A percentile compares a stretch with the other conserved stretches of the same genome.
Evolutionary conservation across 352 stramenopile species (phyloP).

Genomic region (Phytophthora podocarpi): DNA sequence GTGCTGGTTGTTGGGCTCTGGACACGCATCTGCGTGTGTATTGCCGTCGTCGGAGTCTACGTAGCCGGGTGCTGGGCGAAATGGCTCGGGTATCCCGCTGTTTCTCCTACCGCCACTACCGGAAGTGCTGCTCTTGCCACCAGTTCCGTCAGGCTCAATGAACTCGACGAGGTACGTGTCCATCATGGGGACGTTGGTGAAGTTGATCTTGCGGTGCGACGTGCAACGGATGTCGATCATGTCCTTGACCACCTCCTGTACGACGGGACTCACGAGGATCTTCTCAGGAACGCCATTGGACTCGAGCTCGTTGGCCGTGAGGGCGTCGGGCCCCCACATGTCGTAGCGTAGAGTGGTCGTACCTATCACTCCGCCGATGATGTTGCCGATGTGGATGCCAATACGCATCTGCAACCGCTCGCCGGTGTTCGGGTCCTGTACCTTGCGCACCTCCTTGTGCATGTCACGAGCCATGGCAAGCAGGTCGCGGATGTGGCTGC

Average conservation of each 20-base stretch:
- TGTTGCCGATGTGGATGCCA: conserved; percentile 88
- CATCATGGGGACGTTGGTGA: conserved; percentile 85
- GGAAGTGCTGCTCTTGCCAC: not conserved
- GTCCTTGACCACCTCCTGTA: conserved; percentile 83
- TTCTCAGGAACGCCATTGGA: conserved; percentile 83
- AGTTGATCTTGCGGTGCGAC: conserved; percentile 82
- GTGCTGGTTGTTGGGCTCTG: conserved; percentile 2
- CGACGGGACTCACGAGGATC: conserved; percentile 78
- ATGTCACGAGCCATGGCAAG: conserved; percentile 86
- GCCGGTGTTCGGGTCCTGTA: conserved; percentile 84
- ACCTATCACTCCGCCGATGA: conserved; percentile 88
- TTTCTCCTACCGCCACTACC: conserved; percentile 14
- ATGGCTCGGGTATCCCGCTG: conserved; percentile 8
- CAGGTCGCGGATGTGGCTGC: conserved; percentile 80
- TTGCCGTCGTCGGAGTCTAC: conserved; percentile 20
- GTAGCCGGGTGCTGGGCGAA: conserved; percentile 2
- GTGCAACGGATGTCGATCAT: conserved; percentile 86
- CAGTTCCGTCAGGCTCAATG: conserved; percentile 45
- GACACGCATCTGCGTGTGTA: not conserved
- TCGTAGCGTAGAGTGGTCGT: conserved; percentile 89
- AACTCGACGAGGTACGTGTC: conserved; percentile 87
- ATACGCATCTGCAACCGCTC: conserved; percentile 88
- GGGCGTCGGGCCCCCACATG: conserved; percentile 86
- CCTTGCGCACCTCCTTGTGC: conserved; percentile 86
- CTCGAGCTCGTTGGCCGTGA: conserved; percentile 89